Evolutionary conservation across 208 protist genomes (phyloP), one percentile per base, ranked within the genome.

Genomic region (Trypanosoma scelopori): DNA sequence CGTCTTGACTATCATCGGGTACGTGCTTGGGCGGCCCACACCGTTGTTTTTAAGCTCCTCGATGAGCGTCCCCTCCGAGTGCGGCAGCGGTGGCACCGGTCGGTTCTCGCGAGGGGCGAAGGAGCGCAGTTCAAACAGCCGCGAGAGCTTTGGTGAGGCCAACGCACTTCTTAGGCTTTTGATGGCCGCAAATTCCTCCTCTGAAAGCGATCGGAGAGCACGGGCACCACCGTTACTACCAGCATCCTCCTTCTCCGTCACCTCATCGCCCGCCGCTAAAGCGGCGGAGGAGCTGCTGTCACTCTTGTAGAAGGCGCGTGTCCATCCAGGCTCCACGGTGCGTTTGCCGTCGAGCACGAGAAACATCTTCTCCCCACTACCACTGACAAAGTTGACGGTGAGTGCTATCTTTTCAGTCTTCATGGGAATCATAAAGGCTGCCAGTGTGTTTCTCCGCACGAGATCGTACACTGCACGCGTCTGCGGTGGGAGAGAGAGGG

Each of bases 1-100:
- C 37, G 87, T 96, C 78, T 93, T 92, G 27, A 96, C 83, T 47
- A 96, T 96, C 74, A 83, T 87, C 23, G 91, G 87, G 65, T 96
- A 96, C n/a, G 91, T 96, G 74, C 87, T 94, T 25, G 91, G 91
- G 25, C 91, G 80, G 16, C 91, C 91, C 18, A 96, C 87, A 57
- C 87, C 91, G 68, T 94, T 84, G 47, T 83, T 82, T 67, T 86
- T 89, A 39, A 96, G 87, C 61, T 96, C 81, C 60, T 93, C 87
- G 68, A 96, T 96, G 49, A 96, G 71, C 13, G 79, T 74, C 42
- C 87, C 91, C 71, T 96, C 87, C 6, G 87, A 89, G 76, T 85
- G 91, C 9, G 74, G 85, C 58, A 89, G 74, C 25, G 87, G 87
- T 32, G 87, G 85, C 11, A 71, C 55, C 23, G 81, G 77, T 28